Base-by-base conservation (phyloP, 2,329 filamentous ascomycete genomes). In the Fusarium pseudocircinatum region DNA sequence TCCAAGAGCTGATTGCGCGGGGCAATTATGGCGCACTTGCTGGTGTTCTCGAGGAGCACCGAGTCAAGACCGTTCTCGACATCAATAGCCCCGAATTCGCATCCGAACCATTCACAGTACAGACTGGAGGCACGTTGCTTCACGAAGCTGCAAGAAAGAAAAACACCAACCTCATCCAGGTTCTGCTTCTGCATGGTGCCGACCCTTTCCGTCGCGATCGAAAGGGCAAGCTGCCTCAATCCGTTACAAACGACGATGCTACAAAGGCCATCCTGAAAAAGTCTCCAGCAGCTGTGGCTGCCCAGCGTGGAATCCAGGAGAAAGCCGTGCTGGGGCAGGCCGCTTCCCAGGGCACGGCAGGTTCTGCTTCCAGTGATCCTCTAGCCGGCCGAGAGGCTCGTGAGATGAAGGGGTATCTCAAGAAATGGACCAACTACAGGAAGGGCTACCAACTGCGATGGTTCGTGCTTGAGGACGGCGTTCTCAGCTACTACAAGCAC, bases 381-480 rank as follows among this genome's bases (percentile, higher is more conserved):
- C 81, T 91, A 66, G 93, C 93, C 32, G 92, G 93, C 22, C 95
- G 96, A 75, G 96, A 99, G 79, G 93, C 94, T 24, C 89, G 95
- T 53, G 96, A 98, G 83, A 98, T 99, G 94, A 98, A 97, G 84
- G 96, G 96, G 12, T 99, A 98, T 81, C 86, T 99, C 63, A 98
- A 98, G 84, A 99, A 99, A 82, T 99, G 96, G 96, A 99, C 96
- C 53, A 99, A 99, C 81, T 99, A 99, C 81, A 95, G 96, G 28
- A 95, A 94, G 80, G 96, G 96, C 14, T 99, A 98, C 84, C 97
- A 99, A 84, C 83, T 99, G 72, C 89, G 96, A 68, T 99, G 96
- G 95, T 99, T 99, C 80, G 96, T 98, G 20, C 89, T 99, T 14
- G 96, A 99, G 81, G 96, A 99, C 80, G 96, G 96, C 18, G 96